Evolutionary conservation across 1,139 yeast species (phyloP).

Genomic region (Geotrichum bryndzae): DNA sequence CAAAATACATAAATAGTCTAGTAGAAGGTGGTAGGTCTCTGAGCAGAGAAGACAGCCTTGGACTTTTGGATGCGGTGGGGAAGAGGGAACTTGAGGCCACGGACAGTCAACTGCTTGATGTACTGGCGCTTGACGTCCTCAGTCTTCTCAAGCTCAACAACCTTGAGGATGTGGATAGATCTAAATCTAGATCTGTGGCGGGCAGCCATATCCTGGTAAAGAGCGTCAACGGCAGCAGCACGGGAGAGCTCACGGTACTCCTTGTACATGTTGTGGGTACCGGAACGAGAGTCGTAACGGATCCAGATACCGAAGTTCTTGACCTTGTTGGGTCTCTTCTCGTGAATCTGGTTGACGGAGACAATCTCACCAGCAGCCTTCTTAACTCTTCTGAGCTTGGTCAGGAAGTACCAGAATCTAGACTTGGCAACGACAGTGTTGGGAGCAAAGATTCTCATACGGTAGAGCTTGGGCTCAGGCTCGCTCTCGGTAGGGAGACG

Average conservation of each 20-base stretch:
- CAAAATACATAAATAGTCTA: conserved; percentile 37
- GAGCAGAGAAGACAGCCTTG: conserved; percentile 79
- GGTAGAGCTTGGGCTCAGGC: conserved; percentile 99
- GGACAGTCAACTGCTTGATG: conserved; percentile 93
- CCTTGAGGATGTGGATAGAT: conserved; percentile 92
- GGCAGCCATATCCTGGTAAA: conserved; percentile 99
- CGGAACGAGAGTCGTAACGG: conserved; percentile 99
- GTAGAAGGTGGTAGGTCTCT: conserved; percentile 96
- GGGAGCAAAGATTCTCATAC: conserved; percentile 99
- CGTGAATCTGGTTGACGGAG: conserved; percentile 83
- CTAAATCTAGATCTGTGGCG: conserved; percentile 99
- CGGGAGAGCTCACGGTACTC: conserved; percentile 99
- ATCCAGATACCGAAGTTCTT: conserved; percentile 99
- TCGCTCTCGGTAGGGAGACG: conserved; percentile 98
- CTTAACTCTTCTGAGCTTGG: conserved; percentile 98
- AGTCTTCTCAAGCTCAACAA: conserved; percentile 95
- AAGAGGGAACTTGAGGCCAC: conserved; percentile 98
- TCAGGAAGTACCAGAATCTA: conserved; percentile 99
- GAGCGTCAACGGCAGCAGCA: conserved; percentile 97
- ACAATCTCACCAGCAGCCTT: conserved; percentile 99
- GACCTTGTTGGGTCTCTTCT: conserved; percentile 97
- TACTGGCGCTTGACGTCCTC: conserved; percentile 99
- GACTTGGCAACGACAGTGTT: conserved; percentile 99
- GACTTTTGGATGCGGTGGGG: conserved; percentile 98
- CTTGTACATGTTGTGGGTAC: conserved; percentile 99